Conservation (phyloP, 352 stramenopile genomes). For the Phytophthora rubi region DNA sequence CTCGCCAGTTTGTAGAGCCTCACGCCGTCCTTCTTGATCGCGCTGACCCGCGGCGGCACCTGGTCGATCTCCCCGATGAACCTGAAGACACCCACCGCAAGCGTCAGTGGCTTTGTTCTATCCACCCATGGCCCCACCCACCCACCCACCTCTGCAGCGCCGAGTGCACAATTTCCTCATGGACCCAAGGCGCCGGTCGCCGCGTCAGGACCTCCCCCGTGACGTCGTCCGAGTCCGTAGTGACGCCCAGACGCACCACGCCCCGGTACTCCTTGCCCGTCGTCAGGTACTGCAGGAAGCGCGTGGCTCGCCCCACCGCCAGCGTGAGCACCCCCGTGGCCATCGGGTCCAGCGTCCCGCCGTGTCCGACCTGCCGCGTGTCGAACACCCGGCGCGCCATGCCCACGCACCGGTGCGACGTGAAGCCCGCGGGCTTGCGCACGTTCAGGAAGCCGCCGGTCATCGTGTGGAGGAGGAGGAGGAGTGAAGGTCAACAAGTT, state of each 20-base stretch:
- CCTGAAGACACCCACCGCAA: slow-evolving; percentile 33
- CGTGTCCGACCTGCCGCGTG: slow-evolving; percentile 79
- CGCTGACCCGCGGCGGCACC: slow-evolving; percentile 78
- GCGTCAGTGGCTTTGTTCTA: slow-evolving; percentile 1
- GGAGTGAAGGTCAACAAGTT: slow-evolving; percentile 23
- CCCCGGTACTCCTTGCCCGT: slow-evolving; percentile 82
- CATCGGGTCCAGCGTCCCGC: slow-evolving; percentile 90
- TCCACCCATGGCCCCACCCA: neutral
- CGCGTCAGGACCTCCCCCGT: slow-evolving; percentile 67
- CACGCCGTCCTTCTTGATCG: slow-evolving; percentile 80
- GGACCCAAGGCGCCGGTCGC: slow-evolving; percentile 63
- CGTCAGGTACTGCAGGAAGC: slow-evolving; percentile 79
- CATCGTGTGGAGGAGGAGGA: neutral
- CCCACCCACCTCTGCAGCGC: slow-evolving; percentile 46
- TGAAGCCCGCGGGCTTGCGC: slow-evolving; percentile 77
- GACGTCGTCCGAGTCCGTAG: slow-evolving; percentile 84
- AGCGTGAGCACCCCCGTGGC: slow-evolving; percentile 86
- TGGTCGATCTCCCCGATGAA: slow-evolving; percentile 84
- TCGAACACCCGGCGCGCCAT: slow-evolving; percentile 73
- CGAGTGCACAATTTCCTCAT: slow-evolving; percentile 37
- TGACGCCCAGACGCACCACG: slow-evolving; percentile 78
- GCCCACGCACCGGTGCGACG: slow-evolving; percentile 80
- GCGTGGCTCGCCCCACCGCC: slow-evolving; percentile 81
- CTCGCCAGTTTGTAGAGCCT: slow-evolving; percentile 81
- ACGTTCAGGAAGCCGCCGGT: slow-evolving; percentile 80